Conservation (phyloP, 345 rosid genomes). For the Brassica nigra region DNA sequence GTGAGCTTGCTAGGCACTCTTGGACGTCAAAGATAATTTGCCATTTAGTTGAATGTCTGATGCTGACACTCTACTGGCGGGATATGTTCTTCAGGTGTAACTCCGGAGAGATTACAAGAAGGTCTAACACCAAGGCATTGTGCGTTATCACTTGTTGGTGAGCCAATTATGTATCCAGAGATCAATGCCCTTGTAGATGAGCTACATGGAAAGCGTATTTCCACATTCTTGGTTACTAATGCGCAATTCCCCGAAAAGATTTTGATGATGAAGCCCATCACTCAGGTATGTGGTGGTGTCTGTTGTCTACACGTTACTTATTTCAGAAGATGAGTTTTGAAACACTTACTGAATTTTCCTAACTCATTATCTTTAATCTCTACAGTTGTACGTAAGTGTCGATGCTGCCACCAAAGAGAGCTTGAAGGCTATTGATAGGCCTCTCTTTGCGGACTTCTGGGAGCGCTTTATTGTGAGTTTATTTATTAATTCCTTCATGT, state of each 20-base stretch:
- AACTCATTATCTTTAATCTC: slow-evolving; percentile 29
- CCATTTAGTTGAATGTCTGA: neutral
- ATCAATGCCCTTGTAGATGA: slow-evolving; percentile 89
- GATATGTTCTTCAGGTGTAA: slow-evolving; percentile 65
- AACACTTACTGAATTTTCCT: neutral
- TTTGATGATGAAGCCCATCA: slow-evolving; percentile 70
- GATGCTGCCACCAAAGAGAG: slow-evolving; percentile 98
- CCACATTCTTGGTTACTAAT: slow-evolving; percentile 95
- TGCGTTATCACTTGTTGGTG: slow-evolving; percentile 97
- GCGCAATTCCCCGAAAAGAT: slow-evolving; percentile 97
- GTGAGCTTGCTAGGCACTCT: slow-evolving; percentile 1
- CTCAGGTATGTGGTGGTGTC: slow-evolving; percentile 63
- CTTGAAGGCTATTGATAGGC: slow-evolving; percentile 94
- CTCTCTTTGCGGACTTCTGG: slow-evolving; percentile 97
- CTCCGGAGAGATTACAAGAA: slow-evolving; percentile 70
- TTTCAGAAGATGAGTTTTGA: neutral
- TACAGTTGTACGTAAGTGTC: slow-evolving; percentile 95
- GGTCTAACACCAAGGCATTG: slow-evolving; percentile 93
- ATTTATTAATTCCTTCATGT: neutral
- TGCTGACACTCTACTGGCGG: neutral
- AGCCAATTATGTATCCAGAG: slow-evolving; percentile 97
- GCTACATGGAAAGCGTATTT: slow-evolving; percentile 77
- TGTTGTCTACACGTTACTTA: neutral
- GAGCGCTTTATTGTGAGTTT: slow-evolving; percentile 83
- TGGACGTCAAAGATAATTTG: neutral